A percentile compares a stretch with the other conserved stretches of the same genome.
Conservation (phyloP, 2,329 filamentous ascomycete species). For the Exophiala oligosperma region DNA sequence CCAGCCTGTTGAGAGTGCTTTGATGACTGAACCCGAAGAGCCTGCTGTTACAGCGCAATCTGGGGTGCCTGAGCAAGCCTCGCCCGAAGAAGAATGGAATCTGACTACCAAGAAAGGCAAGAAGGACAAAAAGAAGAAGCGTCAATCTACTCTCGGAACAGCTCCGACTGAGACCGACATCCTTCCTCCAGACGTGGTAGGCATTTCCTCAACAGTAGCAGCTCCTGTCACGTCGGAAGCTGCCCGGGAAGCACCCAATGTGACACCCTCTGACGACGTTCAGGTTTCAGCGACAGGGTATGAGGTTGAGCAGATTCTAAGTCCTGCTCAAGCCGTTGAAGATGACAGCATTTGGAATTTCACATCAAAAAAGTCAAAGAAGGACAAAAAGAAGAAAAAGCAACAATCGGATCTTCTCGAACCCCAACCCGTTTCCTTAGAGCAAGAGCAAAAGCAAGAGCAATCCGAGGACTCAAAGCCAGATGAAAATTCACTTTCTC, state of each 20-base stretch:
- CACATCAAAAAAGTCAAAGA: slow-evolving; percentile 33
- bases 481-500: background rate
- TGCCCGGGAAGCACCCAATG: background rate
- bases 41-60: background rate
- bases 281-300: background rate
- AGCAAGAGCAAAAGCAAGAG: background rate
- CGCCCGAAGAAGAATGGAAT: background rate
- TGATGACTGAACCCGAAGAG: slow-evolving; percentile 33
- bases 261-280: background rate
- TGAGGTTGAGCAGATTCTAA: background rate
- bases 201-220: background rate
- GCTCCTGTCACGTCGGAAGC: background rate
- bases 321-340: background rate
- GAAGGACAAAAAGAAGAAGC: slow-evolving; percentile 35
- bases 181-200: background rate
- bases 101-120: slow-evolving; percentile 23
- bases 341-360: background rate
- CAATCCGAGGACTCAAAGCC: background rate
- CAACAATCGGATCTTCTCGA: slow-evolving; percentile 23
- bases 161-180: background rate
- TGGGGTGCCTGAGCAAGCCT: background rate
- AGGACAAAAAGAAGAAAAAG: slow-evolving; percentile 39
- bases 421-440: background rate
- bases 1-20: background rate
- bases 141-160: slow-evolving; percentile 16